Percentiles rank a stretch among this genome's conserved stretches.
Conservation (phyloP, 192 early-diverging fungal species). For the Lunasporangiospora selenospora region DNA sequence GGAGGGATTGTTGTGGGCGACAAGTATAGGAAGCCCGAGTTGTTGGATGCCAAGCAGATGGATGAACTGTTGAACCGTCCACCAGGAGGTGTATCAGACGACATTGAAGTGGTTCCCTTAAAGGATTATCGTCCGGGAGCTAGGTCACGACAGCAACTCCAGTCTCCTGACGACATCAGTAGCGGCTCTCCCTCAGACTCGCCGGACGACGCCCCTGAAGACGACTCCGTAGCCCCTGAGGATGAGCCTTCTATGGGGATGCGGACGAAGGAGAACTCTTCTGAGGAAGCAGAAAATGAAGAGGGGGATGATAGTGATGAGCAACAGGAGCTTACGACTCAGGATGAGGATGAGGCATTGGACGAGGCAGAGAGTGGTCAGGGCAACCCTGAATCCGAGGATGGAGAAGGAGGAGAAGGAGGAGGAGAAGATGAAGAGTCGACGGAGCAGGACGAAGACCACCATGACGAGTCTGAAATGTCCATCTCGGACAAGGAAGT, state of each 20-base stretch:
- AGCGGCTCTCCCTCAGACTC: too few species aligned
- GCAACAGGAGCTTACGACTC: neutral
- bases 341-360: slow-evolving; percentile 4
- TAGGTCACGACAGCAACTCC: slow-evolving; percentile 16
- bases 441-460: slow-evolving; percentile 9
- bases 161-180: neutral
- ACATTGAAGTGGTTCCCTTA: slow-evolving; percentile 2
- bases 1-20: slow-evolving; percentile 41
- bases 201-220: too few species aligned
- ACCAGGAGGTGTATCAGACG: slow-evolving; percentile 9
- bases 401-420: slow-evolving; percentile 11
- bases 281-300: neutral
- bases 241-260: too few species aligned
- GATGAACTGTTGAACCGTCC: slow-evolving; percentile 41
- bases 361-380: neutral
- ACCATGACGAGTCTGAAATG: slow-evolving; percentile 30
- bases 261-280: neutral
- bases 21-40: slow-evolving; percentile 42
- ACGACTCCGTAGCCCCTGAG: too few species aligned
- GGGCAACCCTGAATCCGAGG: too few species aligned
- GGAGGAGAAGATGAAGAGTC: neutral
- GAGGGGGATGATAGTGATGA: slow-evolving; percentile 4
- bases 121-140: slow-evolving; percentile 34
- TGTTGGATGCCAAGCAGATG: slow-evolving; percentile 44
- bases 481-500: slow-evolving; percentile 27